Evolutionary conservation across 106 monocot species (phyloP), one percentile per base, ranked within the genome.

Genomic region (Alisma plantagoaquatica): DNA sequence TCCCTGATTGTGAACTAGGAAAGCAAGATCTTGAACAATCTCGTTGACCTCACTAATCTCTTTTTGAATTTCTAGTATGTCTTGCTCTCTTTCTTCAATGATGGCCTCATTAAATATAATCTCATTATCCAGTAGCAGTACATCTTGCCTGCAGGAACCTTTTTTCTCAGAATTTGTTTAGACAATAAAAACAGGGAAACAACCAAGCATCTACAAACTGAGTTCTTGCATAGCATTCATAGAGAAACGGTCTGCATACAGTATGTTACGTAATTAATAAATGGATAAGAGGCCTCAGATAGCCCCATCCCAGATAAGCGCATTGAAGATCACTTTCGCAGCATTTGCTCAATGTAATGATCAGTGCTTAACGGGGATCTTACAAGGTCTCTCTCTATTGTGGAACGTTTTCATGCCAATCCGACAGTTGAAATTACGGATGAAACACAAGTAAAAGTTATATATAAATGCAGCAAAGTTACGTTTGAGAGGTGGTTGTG

Each of bases 1-100:
- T 61, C 94, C 87, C 84, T 94, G 94, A 27, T 78, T 68, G 66
- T 94, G 79, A 46, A 88, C 87, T 17, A 84, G 63, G 4, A 84
- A 72, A 46, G 84, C 87, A 31, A 94, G 87, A 51, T 94, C 87
- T 58, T 78, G 87, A 41, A 94, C 87, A 2, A 88, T 84, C 62
- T 88, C 87, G 41, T 87, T 77, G 23, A 94, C 87, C 54, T 88
- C 87, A 43, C 84, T 80, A 62, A 94, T 94, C 54, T 87, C 84
- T 10, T 81, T 44, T 31, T 94, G 83, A 46, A 94, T 81, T 48
- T 94, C 93, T 58, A 80, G 69, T 56, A 87, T 87, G 27, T 80
- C 84, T 56, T 81, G 80, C 27, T 84, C 83, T 60, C 94, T 80
- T 65, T 94, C 94, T 63, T 88, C 87, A 42, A 88, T 94, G 57